phyloP scores from a whole-genome alignment of 192 early-diverging fungal genomes.

The Backusella morwellensis region DNA sequence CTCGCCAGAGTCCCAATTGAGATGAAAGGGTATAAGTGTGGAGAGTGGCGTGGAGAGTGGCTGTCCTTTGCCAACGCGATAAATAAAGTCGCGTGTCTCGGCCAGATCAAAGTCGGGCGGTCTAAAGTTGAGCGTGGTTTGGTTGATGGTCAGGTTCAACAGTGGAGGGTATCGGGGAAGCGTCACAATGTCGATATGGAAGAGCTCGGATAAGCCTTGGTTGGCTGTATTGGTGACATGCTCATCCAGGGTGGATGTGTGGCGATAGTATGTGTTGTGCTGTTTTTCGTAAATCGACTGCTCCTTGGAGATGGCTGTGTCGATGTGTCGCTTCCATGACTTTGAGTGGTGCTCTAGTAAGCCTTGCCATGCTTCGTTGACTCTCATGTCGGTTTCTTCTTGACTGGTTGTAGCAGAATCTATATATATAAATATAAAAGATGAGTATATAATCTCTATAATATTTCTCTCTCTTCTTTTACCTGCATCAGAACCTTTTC shows the following conservation, averaged over 20 bases:
- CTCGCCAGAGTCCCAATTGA: constrained; percentile 31
- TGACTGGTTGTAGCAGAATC: background rate
- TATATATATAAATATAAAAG: background rate
- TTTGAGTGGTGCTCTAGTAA: constrained; percentile 34
- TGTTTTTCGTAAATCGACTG: background rate
- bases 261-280: background rate
- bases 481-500: constrained; percentile 3
- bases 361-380: constrained; percentile 24
- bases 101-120: constrained; percentile 33
- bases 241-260: background rate
- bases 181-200: constrained; percentile 12
- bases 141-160: constrained; percentile 24
- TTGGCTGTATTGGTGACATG: background rate
- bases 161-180: constrained; percentile 30
- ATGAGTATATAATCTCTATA: background rate
- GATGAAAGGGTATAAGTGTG: constrained; percentile 39
- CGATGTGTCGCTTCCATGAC: constrained; percentile 33
- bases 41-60: constrained; percentile 39
- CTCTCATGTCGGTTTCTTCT: constrained; percentile 13
- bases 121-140: constrained; percentile 15
- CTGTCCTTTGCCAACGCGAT: constrained; percentile 37
- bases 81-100: constrained; percentile 35
- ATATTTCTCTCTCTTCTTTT: background rate
- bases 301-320: constrained; percentile 12
- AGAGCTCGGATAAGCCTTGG: background rate